A percentile compares a stretch with the other conserved stretches of the same genome.
Conservation (phyloP, 768 basidiomycete genomes). For the Naganishia friedmannii region DNA sequence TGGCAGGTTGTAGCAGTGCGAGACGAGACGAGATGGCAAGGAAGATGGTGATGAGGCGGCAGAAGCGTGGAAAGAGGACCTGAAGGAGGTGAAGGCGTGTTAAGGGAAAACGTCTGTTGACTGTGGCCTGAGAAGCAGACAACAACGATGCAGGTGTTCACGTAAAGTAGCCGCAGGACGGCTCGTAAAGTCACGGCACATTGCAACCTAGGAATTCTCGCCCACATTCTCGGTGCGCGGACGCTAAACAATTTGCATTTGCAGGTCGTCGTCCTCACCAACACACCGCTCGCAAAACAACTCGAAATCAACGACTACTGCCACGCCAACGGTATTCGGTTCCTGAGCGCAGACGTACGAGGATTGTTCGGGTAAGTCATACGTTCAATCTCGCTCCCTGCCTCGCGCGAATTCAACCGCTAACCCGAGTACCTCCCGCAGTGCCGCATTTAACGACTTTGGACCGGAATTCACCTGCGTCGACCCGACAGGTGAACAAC, state of each 20-base stretch:
- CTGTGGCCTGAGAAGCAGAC: no score
- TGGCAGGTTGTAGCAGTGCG: no score
- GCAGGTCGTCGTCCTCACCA: conserved; percentile 85
- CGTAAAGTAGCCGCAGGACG: no score
- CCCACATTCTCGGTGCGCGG: no score
- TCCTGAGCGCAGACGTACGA: conserved; percentile 84
- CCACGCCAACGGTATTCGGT: conserved; percentile 79
- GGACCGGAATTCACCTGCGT: conserved; percentile 91
- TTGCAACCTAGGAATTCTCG: no score
- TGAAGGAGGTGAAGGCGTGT: no score
- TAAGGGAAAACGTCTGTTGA: no score
- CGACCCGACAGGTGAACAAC: conserved; percentile 96
- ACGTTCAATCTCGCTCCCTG: background rate
- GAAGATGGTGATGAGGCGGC: no score
- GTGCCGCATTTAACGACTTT: conserved; percentile 94
- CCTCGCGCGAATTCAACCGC: conserved; percentile 1
- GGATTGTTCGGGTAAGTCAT: conserved; percentile 86
- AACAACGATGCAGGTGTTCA: no score
- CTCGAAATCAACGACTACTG: conserved; percentile 96
- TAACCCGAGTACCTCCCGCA: conserved; percentile 45
- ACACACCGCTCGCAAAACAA: conserved; percentile 72
- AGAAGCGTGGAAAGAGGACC: no score
- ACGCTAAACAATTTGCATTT: background rate
- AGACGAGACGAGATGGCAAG: no score
- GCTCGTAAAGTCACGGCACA: no score